These are phyloP conservation scores for Sporothrix humicola DNA, from an alignment of 2,329 filamentous ascomycete species.

Conservation along the genomic window DNA sequence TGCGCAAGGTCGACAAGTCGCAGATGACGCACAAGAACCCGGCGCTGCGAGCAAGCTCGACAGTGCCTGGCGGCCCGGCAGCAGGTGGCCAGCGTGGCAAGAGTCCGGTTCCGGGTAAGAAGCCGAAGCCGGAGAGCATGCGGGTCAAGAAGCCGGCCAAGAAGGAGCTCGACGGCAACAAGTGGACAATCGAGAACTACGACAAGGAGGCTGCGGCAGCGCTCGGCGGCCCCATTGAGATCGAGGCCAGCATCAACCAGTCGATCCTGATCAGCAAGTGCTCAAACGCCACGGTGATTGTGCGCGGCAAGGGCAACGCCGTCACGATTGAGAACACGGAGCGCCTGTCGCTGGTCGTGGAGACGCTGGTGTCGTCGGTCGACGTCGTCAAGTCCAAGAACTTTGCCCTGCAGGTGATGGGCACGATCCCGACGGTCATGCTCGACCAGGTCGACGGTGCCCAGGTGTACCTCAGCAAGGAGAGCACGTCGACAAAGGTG, in stretches of 20 bases:
- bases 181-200: constrained; percentile 96
- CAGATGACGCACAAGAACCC: constrained; percentile 99
- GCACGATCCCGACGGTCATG: constrained; percentile 82
- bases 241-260: constrained; percentile 81
- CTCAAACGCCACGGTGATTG: constrained; percentile 85
- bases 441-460: constrained; percentile 94
- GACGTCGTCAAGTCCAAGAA: constrained; percentile 95
- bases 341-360: constrained; percentile 83
- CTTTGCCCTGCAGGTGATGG: constrained; percentile 91
- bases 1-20: constrained; percentile 92
- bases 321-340: constrained; percentile 91
- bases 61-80: constrained; percentile 62
- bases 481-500: constrained; percentile 78
- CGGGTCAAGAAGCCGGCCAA: constrained; percentile 79
- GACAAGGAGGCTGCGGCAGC: constrained; percentile 67
- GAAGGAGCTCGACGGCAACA: constrained; percentile 83
- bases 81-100: constrained; percentile 66
- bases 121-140: constrained; percentile 85
- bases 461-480: constrained; percentile 81
- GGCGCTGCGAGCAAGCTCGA: constrained; percentile 73
- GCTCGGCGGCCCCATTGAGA: constrained; percentile 65
- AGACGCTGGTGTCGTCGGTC: constrained; percentile 86
- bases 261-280: constrained; percentile 92
- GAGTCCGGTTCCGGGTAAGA: constrained; percentile 86
- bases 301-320: constrained; percentile 95